phyloP scores from a whole-genome alignment of 257 asterid species.

The Solanum gandarillasii region DNA sequence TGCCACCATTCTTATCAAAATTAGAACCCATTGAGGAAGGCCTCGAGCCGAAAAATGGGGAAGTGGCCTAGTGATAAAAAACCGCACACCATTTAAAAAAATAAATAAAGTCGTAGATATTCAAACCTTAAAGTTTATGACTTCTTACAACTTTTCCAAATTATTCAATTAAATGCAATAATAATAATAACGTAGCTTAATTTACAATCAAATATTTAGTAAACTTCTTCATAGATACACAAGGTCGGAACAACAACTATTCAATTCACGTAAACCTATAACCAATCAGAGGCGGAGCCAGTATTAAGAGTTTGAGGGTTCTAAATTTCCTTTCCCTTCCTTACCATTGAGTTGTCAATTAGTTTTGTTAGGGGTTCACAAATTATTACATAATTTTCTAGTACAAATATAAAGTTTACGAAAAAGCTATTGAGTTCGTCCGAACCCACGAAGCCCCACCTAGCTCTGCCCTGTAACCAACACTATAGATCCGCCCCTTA shows the following conservation, averaged over 20 bases:
- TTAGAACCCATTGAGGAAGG: neutral
- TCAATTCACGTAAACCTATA: neutral
- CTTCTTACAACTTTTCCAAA: neutral
- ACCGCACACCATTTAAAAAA: neutral
- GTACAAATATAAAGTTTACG: no score
- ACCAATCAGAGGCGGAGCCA: no score
- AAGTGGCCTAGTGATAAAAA: neutral
- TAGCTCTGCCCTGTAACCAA: neutral
- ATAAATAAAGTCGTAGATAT: fast-evolving
- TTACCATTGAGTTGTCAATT: no score
- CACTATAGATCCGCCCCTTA: neutral
- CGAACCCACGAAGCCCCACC: no score
- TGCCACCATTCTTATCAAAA: neutral
- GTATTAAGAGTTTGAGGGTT: no score
- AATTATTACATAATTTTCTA: no score
- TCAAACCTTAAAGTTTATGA: neutral
- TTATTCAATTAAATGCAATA: neutral
- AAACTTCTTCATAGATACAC: neutral
- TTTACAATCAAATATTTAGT: neutral
- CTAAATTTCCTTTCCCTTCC: no score
- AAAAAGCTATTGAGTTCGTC: no score
- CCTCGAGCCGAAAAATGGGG: neutral
- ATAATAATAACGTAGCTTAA: neutral
- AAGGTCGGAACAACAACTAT: neutral
- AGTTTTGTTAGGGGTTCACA: no score